Percentiles rank a stretch among this genome's conserved stretches.
These are phyloP conservation scores for Nothomitra cinnamomea DNA, from an alignment of 2,329 filamentous ascomycete genomes.

Conservation along the genomic window DNA sequence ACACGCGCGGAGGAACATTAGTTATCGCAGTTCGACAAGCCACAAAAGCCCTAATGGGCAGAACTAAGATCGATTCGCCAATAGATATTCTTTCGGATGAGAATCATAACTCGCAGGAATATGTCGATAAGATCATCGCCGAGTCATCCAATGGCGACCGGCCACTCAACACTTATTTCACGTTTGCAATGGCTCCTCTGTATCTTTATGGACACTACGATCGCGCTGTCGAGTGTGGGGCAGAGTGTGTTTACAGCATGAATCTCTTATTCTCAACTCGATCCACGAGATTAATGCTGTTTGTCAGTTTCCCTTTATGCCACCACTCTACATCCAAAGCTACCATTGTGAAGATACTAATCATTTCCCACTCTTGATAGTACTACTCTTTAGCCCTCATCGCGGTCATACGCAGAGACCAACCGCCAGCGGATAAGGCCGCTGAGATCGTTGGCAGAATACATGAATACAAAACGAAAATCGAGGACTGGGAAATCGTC, in stretches of 20 bases:
- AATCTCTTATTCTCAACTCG: constrained; percentile 40
- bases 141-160: constrained; percentile 40
- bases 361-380: not conserved
- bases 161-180: constrained; percentile 51
- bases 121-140: constrained; percentile 35
- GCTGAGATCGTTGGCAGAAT: constrained; percentile 29
- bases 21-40: constrained; percentile 49
- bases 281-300: constrained; percentile 37
- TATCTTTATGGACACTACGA: constrained; percentile 48
- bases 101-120: constrained; percentile 42
- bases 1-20: constrained; percentile 54
- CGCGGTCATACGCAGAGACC: constrained; percentile 23
- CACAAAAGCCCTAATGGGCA: constrained; percentile 55
- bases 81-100: constrained; percentile 47
- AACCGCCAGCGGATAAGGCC: constrained; percentile 28
- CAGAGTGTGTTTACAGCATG: constrained; percentile 29
- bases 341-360: not conserved
- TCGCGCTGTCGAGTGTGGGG: constrained; percentile 39
- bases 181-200: constrained; percentile 43
- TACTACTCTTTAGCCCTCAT: constrained; percentile 5
- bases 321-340: constrained; percentile 27
- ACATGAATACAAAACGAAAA: constrained; percentile 37
- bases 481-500: constrained; percentile 45
- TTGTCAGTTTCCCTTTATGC: constrained; percentile 32
- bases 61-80: constrained; percentile 38